Evolutionary conservation across 2,329 filamentous ascomycete genomes (phyloP), one percentile per base, ranked within the genome.

Genomic region (Ophioceras dolichostomum): DNA sequence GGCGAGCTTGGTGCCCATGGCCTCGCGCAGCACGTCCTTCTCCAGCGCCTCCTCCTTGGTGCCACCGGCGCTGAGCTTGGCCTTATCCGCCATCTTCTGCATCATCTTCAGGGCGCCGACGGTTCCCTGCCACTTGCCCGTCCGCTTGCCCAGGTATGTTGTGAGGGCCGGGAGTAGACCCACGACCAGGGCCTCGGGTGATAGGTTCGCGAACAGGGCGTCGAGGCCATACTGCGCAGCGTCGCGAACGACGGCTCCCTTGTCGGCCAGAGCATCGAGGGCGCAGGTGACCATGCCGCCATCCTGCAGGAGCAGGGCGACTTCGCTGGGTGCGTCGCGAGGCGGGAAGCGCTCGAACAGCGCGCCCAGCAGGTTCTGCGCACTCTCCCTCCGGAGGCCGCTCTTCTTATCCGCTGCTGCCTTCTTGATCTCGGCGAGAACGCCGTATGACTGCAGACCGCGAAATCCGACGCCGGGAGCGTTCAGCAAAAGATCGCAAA

Each of bases 81-180:
- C 84, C 68, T 93, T 94, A 56, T 94, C 83, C 34, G 91, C 91
- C 81, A 96, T 94, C 60, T 79, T 85, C 56, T 91, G 87, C 41
- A 98, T 65, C 45, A 96, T 60, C 58, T 82, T 78, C 54, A 82
- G 81, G 32, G 85, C 91, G 42, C 83, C 88, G 37, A 95, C 84
- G 13, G 84, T 85, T 42, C 91, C 91, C 63, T 98, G 91, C 91
- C 91, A 98, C 64, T 98, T 98, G 47, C 85, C 88, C 13, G 86
- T 83, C 53, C 76, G 77, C 62, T 86, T 93, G 54, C 69, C 68
- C 21, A 98, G 69, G 57, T 96, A 96, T 37, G 70, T 61, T 43
- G 68, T 62, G 29, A 98, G 65, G 13, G 76, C 71, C 3, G 91
- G 87, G 36, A 98, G 67, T 30, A 98, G 71, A 16, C 83, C 88